Percentiles rank a stretch among this genome's conserved stretches.
These are phyloP conservation scores for Curvularia hawaiiensis DNA, from an alignment of 2,329 filamentous ascomycete genomes.

Conservation along the genomic window DNA sequence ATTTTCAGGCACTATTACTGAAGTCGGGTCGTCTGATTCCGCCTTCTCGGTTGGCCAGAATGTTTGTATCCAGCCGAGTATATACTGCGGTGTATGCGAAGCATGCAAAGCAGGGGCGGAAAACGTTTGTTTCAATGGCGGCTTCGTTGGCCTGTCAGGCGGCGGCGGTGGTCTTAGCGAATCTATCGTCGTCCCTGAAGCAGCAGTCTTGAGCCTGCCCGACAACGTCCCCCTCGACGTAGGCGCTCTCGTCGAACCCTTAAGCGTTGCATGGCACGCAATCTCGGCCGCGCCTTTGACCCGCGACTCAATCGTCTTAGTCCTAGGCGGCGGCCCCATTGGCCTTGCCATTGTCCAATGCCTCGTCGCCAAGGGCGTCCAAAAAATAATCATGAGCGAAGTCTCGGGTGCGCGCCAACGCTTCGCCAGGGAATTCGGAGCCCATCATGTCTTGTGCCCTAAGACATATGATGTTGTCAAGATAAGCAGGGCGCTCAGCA, in stretches of 20 bases:
- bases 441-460: slow-evolving; percentile 61
- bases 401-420: slow-evolving; percentile 57
- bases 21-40: slow-evolving; percentile 59
- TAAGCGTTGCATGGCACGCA: slow-evolving; percentile 69
- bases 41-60: slow-evolving; percentile 58
- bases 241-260: slow-evolving; percentile 65
- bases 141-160: slow-evolving; percentile 58
- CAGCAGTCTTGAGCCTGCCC: slow-evolving; percentile 58
- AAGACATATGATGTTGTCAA: slow-evolving; percentile 56
- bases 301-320: slow-evolving; percentile 55
- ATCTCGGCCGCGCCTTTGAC: slow-evolving; percentile 57
- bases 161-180: slow-evolving; percentile 63
- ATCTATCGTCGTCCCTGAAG: slow-evolving; percentile 57
- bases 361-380: slow-evolving; percentile 59
- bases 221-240: slow-evolving; percentile 59
- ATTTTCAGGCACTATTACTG: slow-evolving; percentile 64
- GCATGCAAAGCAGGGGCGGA: slow-evolving; percentile 59
- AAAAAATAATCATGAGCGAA: slow-evolving; percentile 64
- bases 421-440: slow-evolving; percentile 61
- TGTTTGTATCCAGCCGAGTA: slow-evolving; percentile 65
- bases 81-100: slow-evolving; percentile 62
- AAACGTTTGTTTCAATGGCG: slow-evolving; percentile 64
- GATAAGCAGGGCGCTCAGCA: slow-evolving; percentile 54
- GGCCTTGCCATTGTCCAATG: slow-evolving; percentile 65
- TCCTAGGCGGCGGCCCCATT: slow-evolving; percentile 68